A percentile compares a stretch with the other conserved stretches of the same genome.
Evolutionary conservation across 257 asterid species (phyloP).

Genomic region (Solanum chilense): DNA sequence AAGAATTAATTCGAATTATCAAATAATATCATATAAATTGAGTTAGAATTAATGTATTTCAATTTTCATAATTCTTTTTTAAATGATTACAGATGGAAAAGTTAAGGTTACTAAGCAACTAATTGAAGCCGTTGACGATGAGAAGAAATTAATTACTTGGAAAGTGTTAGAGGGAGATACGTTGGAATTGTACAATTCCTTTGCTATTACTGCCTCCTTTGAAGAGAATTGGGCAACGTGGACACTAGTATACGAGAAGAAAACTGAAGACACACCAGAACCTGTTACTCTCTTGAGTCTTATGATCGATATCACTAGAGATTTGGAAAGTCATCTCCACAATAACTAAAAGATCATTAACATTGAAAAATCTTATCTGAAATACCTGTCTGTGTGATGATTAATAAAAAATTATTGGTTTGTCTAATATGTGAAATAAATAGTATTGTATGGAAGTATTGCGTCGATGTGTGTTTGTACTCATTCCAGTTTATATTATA

Average conservation of each 20-base stretch:
- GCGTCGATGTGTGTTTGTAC: not conserved
- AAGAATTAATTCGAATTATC: too few relatives aligned
- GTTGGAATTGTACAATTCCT: slow-evolving; percentile 21
- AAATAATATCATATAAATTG: not conserved
- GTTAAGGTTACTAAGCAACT: slow-evolving; percentile 19
- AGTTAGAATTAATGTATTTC: not conserved
- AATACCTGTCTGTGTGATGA: not conserved
- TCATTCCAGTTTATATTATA: not conserved
- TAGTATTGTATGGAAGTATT: not conserved
- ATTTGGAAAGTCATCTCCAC: slow-evolving; percentile 22
- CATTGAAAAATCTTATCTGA: not conserved
- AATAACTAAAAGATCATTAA: not conserved
- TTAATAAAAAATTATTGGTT: not conserved
- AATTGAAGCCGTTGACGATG: slow-evolving; percentile 26
- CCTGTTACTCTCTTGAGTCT: slow-evolving; percentile 20
- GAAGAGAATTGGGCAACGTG: slow-evolving; percentile 22
- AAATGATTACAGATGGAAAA: slow-evolving; percentile 17
- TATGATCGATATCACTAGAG: slow-evolving; percentile 17
- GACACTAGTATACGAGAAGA: slow-evolving; percentile 29
- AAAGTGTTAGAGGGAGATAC: slow-evolving; percentile 35
- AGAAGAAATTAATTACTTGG: slow-evolving; percentile 17
- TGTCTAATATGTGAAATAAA: not conserved
- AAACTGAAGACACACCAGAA: slow-evolving; percentile 11
- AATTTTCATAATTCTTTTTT: not conserved
- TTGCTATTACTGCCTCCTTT: slow-evolving; percentile 19